phyloP scores from a whole-genome alignment of 1,139 yeast genomes.

The Pichia sp. region DNA sequence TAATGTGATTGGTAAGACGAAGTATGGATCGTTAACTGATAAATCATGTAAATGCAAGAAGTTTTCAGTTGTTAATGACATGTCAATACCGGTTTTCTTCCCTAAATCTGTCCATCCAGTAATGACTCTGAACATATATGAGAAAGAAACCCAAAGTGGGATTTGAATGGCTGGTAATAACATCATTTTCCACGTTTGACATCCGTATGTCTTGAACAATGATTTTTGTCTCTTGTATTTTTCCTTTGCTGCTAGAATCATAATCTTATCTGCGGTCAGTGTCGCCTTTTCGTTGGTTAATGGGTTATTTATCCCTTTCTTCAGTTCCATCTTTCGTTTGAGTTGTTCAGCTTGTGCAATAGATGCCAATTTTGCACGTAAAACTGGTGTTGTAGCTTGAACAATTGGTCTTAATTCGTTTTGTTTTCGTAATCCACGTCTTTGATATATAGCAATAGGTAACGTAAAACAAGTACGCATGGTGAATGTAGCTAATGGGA shows the following conservation, averaged over 20 bases:
- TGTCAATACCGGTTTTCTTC: slow-evolving; percentile 47
- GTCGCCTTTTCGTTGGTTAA: slow-evolving; percentile 35
- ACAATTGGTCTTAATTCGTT: slow-evolving; percentile 66
- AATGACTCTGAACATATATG: slow-evolving; percentile 70
- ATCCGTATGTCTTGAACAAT: slow-evolving; percentile 61
- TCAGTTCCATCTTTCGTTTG: slow-evolving; percentile 12
- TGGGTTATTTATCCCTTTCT: slow-evolving; percentile 5
- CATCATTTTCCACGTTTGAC: slow-evolving; percentile 80
- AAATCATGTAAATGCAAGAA: slow-evolving; percentile 57
- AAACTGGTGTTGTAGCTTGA: slow-evolving; percentile 72
- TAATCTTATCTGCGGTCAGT: slow-evolving; percentile 77
- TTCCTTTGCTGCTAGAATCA: slow-evolving; percentile 73
- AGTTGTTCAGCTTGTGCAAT: slow-evolving; percentile 40
- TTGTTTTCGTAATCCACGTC: slow-evolving; percentile 69
- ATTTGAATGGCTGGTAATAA: slow-evolving; percentile 74
- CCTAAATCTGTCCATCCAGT: slow-evolving; percentile 67
- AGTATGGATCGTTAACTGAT: slow-evolving; percentile 59
- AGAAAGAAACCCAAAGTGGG: slow-evolving; percentile 85
- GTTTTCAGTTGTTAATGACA: slow-evolving; percentile 54
- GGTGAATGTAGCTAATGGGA: slow-evolving; percentile 70
- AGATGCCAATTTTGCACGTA: slow-evolving; percentile 68
- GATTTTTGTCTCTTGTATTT: slow-evolving; percentile 68
- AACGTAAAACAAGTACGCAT: slow-evolving; percentile 67
- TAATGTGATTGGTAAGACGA: slow-evolving; percentile 63
- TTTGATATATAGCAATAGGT: slow-evolving; percentile 74